Evolutionary conservation across 2,329 filamentous ascomycete species (phyloP), one percentile per base, ranked within the genome.

Genomic region (Capronia americana): DNA sequence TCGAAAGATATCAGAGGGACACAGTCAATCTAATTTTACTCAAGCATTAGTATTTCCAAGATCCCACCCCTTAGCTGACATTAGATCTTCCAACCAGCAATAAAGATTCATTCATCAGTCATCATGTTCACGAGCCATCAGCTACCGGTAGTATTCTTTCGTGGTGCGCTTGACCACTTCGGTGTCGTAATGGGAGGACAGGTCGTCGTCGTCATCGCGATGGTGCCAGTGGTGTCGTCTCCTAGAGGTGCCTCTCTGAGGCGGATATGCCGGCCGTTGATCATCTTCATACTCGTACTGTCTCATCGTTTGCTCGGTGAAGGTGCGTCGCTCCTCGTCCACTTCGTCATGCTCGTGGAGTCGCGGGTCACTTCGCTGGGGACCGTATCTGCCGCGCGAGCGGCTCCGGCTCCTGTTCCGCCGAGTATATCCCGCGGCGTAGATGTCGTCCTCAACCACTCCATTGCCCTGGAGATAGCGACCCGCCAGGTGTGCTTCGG

Each of bases 321-420:
- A 68, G 14, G 62, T 65, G 6, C 61, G 61, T 62, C 64, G 61
- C 11, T 79, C 70, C 72, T 72, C 55, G 64, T 75, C 72, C 38
- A 65, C 34, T 41, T 73, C 69, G 23, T 72, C 54, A 23, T 68
- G 51, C 46, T 68, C 53, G 46, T 63, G 66, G 12, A 74, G 64
- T 58, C 75, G 72, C 64, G 73, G 71, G 58, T 68, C 63, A 38
- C 80, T 75, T 53, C 59, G 58, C 41, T 56, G 67, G 38, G 61
- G 60, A 14, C 48, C 59, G 30, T 69, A 73, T 78, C 74, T 69
- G 74, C 74, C 62, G 76, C 74, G 6, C 51, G 70, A 14, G 76
- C 72, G 32, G 77, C 58, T 64, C 77, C 76, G 17, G 76, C 65
- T 23, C 67, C 69, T 23, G 23, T 62, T 41, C 11, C 61, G 55